These are phyloP conservation scores for Hura crepitans DNA, from an alignment of 441 rosid genomes.

Conservation along the genomic window DNA sequence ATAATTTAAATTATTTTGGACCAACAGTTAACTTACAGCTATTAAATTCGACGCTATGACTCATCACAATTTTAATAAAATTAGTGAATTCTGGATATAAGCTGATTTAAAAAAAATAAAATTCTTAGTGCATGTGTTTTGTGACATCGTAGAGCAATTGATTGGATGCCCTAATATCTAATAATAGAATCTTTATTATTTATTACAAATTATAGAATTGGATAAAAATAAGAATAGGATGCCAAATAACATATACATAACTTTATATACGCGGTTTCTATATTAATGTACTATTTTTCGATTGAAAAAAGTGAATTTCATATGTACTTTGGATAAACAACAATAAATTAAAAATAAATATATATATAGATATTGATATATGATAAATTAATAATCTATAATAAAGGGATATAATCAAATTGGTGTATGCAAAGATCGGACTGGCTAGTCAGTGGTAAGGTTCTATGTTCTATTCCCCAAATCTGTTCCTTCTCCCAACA, in stretches of 20 bases:
- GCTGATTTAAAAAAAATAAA: too few species aligned
- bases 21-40: too few species aligned
- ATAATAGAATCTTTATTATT: neutral
- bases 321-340: conserved; percentile 10
- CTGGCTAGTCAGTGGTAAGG: conserved; percentile 15
- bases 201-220: neutral
- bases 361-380: neutral
- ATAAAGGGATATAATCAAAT: too few species aligned
- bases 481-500: neutral
- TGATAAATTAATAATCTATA: too few species aligned
- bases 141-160: too few species aligned
- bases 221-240: conserved; percentile 13
- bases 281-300: neutral
- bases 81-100: too few species aligned
- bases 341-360: neutral
- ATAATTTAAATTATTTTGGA: too few species aligned
- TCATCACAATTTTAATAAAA: too few species aligned
- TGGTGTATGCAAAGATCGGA: too few species aligned
- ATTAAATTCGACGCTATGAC: too few species aligned
- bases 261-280: conserved; percentile 11
- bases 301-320: conserved; percentile 1
- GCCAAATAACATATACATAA: conserved; percentile 6
- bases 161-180: neutral
- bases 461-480: conserved; percentile 22
- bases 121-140: too few species aligned